phyloP scores from a whole-genome alignment of 352 stramenopile genomes.

The Aphanomyces astaci region DNA sequence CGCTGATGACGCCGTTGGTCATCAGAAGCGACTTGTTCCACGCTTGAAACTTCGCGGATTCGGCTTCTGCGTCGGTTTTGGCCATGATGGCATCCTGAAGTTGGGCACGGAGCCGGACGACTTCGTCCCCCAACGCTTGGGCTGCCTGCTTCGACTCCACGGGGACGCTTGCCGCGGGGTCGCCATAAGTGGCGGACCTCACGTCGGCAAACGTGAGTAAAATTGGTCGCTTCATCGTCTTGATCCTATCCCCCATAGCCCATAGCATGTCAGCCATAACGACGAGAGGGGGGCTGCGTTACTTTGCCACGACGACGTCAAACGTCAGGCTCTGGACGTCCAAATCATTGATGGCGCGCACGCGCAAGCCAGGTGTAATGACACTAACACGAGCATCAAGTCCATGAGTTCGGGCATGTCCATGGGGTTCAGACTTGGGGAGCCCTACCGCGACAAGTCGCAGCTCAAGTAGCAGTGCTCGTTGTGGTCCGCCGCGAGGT shows the following conservation, averaged over 20 bases:
- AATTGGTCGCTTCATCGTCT: constrained; percentile 33
- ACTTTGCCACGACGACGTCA: constrained; percentile 41
- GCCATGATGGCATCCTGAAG: constrained; percentile 3
- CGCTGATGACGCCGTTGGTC: constrained; percentile 8
- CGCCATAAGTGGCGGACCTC: constrained; percentile 20
- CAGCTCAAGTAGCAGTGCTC: constrained; percentile 35
- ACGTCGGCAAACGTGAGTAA: constrained; percentile 44
- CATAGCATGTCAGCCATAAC: too few species aligned
- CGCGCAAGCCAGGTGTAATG: constrained; percentile 32
- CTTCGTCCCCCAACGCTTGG: background rate
- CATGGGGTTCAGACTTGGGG: background rate
- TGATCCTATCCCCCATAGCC: constrained; percentile 36
- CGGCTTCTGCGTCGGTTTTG: background rate
- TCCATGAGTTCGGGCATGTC: background rate
- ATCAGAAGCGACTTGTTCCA: constrained; percentile 19
- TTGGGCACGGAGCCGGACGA: background rate
- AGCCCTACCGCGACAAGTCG: background rate
- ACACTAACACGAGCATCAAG: constrained; percentile 21
- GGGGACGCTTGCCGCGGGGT: constrained; percentile 35
- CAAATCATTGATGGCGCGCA: constrained; percentile 41
- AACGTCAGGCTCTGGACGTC: constrained; percentile 39
- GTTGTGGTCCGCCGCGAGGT: constrained; percentile 54
- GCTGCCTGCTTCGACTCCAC: background rate
- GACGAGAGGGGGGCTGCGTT: too few species aligned
- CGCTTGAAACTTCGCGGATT: constrained; percentile 11